phyloP scores from a whole-genome alignment of 2,329 filamentous ascomycete species.

The Fonsecaea pedrosoi region DNA sequence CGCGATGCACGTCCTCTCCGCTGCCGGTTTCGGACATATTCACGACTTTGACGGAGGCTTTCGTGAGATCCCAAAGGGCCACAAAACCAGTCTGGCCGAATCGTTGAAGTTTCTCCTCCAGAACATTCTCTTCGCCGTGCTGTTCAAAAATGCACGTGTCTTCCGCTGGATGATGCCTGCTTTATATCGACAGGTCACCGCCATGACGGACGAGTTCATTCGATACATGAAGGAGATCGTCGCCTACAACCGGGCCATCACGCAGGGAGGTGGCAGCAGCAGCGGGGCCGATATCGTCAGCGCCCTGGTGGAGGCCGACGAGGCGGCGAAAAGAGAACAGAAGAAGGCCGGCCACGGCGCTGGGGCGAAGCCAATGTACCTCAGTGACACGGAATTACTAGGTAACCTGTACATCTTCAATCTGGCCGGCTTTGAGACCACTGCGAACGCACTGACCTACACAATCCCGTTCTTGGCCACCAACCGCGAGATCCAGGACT shows the following conservation, averaged over 20 bases:
- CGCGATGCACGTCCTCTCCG: slow-evolving; percentile 49
- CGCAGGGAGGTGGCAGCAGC: slow-evolving; percentile 42
- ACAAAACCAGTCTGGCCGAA: slow-evolving; percentile 40
- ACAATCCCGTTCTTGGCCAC: slow-evolving; percentile 54
- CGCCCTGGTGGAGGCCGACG: slow-evolving; percentile 39
- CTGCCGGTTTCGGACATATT: slow-evolving; percentile 47
- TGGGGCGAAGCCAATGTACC: slow-evolving; percentile 34
- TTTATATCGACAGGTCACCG: slow-evolving; percentile 39
- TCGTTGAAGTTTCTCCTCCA: slow-evolving; percentile 37
- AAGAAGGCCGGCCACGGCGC: slow-evolving; percentile 44
- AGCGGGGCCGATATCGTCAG: slow-evolving; percentile 26
- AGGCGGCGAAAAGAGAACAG: slow-evolving; percentile 40
- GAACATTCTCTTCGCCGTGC: slow-evolving; percentile 31
- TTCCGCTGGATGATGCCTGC: slow-evolving; percentile 42
- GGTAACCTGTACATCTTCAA: slow-evolving; percentile 59
- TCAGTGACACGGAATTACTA: slow-evolving; percentile 55
- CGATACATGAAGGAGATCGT: slow-evolving; percentile 36
- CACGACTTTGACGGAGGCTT: slow-evolving; percentile 30
- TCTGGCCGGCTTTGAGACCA: slow-evolving; percentile 61
- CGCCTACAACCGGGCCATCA: slow-evolving; percentile 26
- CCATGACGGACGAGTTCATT: slow-evolving; percentile 15
- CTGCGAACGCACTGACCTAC: slow-evolving; percentile 55
- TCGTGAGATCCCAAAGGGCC: slow-evolving; percentile 30
- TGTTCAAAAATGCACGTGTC: slow-evolving; percentile 31
- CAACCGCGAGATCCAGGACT: slow-evolving; percentile 54